Evolutionary conservation across 2,329 filamentous ascomycete species (phyloP), one percentile per base, ranked within the genome.

Genomic region (Nemania sp.): DNA sequence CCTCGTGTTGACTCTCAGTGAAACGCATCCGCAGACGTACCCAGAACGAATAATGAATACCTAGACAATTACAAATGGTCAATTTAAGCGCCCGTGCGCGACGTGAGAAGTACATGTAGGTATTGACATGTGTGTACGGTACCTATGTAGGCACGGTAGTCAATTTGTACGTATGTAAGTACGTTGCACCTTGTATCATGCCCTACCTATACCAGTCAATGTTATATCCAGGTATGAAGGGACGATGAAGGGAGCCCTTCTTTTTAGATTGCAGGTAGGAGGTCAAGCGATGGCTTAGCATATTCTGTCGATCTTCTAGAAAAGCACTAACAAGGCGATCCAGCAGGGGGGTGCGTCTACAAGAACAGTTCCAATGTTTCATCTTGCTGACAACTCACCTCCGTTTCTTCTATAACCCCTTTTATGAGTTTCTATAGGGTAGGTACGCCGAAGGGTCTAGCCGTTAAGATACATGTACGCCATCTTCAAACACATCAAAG

Each of bases 261-360:
- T 58, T 53, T 64, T 64, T 49, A 67, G 54, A 67, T 64, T 59
- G 52, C 60, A 60, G 56, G 56, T 38, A n/a, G 41, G 43, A 55
- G 29, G n/a, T 61, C 51, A 59, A 64, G 52, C 51, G 53, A 49
- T 56, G 41, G 32, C 56, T 29, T 43, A 5, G 43, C 57, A 53
- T 62, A 56, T 69, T 70, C 67, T 27, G 64, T 66, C 60, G 68
- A 70, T 70, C 68, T 70, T 70, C 68, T 70, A 69, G 68, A 70
- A 70, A 10, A 45, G 11, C 59, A 49, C 62, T 68, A 68, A 52
- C 29, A 20, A 43, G 47, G 32, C 18, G 62, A 29, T 52, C 47
- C 20, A 43, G 59, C 55, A 43, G 20, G 54, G n/a, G 54, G 51
- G 66, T 61, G 22, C 35, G n/a, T 51, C 18, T 53, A 51, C 20